Evolutionary conservation across 1,139 yeast genomes (phyloP), one percentile per base, ranked within the genome.

Genomic region (Pichia sp.): DNA sequence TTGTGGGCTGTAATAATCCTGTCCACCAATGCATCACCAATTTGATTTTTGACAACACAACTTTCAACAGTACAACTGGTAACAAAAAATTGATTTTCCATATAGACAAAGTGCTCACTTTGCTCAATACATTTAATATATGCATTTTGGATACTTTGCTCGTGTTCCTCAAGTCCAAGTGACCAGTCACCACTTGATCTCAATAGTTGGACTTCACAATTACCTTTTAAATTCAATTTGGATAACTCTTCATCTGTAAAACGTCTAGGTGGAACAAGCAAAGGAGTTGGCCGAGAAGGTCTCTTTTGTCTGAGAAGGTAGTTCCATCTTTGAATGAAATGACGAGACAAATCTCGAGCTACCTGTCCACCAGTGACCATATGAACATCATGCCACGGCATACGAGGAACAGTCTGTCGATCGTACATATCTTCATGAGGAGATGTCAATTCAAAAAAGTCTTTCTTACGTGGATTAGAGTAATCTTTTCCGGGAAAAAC

Each of bases 331-430:
- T 95, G 99, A 13, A 92, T 95, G 71, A 95, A 95, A 70, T 93
- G 99, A 55, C 99, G 81, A 0, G 95, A 81, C 57, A 93, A 73
- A 70, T 95, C 99, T 57, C 98, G 78, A 0, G 98, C 99, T 6
- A 92, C 84, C 65, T 92, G 95, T n/a, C 99, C 99, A 8, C 92
- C 82, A 2, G 95, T 84, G 73, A 90, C 83, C 96, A 92, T 93
- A 65, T 93, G 98, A 48, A 95, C 89, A 76, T 95, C 99, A 70
- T 95, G 99, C 99, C 99, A 95, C 6, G 99, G 99, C 99, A 95
- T 95, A 64, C 99, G 80, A 3, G 99, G 98, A 15, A 82, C 79
- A 26, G 71, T 71, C 36, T 80, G 75, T 60, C 99, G 80, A 69
- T 95, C 96, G 67, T 90, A 90, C 95, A 93, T 87, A 26, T 90